Evolutionary conservation across 257 asterid species (phyloP).

Genomic region (Thymus quinquecostatus): DNA sequence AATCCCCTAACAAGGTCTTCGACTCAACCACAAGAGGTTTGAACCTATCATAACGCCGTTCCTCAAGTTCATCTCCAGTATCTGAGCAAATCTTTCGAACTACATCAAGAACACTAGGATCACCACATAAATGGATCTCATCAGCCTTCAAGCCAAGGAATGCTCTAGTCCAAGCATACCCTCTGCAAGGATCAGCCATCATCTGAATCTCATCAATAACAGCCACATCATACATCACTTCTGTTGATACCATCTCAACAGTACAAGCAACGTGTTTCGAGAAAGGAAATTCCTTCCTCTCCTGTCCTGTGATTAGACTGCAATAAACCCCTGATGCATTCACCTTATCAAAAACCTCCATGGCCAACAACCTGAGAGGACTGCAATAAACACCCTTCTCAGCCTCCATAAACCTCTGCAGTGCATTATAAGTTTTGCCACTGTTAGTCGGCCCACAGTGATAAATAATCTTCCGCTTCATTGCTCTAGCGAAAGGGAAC

Average conservation of each 20-base stretch:
- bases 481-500: constrained; percentile 98
- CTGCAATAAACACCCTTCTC: constrained; percentile 91
- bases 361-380: constrained; percentile 93
- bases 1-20: constrained; percentile 79
- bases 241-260: constrained; percentile 90
- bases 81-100: constrained; percentile 70
- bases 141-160: constrained; percentile 89
- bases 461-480: constrained; percentile 84
- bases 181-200: constrained; percentile 88
- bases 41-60: constrained; percentile 73
- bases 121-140: constrained; percentile 97
- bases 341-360: constrained; percentile 97
- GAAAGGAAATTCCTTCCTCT: constrained; percentile 81
- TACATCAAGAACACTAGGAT: constrained; percentile 83
- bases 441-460: constrained; percentile 99
- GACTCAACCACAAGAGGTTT: constrained; percentile 96
- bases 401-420: constrained; percentile 96
- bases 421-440: constrained; percentile 92
- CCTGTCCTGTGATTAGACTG: constrained; percentile 88
- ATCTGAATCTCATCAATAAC: constrained; percentile 93
- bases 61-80: constrained; percentile 87
- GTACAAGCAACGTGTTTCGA: constrained; percentile 95
- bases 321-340: constrained; percentile 88
- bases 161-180: constrained; percentile 97
- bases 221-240: constrained; percentile 86